phyloP scores from a whole-genome alignment of 345 rosid species.

The Citrus sp. region DNA sequence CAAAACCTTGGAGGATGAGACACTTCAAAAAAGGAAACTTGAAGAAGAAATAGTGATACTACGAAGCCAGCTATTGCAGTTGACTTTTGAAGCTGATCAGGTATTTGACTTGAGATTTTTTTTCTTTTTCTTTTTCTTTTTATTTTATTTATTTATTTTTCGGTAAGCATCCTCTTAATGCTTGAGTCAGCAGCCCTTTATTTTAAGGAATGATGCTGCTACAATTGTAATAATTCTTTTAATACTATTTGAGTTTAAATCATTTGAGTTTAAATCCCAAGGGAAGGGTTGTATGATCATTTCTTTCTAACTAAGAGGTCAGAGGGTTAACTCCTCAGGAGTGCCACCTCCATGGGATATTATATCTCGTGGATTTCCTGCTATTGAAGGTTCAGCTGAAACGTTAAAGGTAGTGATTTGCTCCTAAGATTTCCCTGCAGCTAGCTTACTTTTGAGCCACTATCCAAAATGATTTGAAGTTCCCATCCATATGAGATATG shows the following conservation, averaged over 20 bases:
- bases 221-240: not conserved
- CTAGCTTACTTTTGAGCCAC: not conserved
- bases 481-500: not conserved
- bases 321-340: not conserved
- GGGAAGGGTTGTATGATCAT: not conserved
- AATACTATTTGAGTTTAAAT: not conserved
- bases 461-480: not conserved
- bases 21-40: conserved; percentile 66
- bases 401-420: conserved; percentile 6
- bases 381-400: not conserved
- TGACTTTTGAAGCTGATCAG: conserved; percentile 94
- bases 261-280: not conserved
- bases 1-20: conserved; percentile 79
- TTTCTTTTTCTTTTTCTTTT: no score
- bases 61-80: conserved; percentile 77
- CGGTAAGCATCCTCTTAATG: not conserved
- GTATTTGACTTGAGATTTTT: conserved; percentile 30
- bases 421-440: not conserved
- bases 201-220: not conserved
- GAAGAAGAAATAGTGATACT: conserved; percentile 74
- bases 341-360: not conserved
- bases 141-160: no score
- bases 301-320: not conserved
- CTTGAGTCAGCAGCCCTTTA: not conserved
- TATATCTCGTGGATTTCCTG: not conserved